Evolutionary conservation across 768 basidiomycete genomes (phyloP).

Genomic region (Mycena indigotica): DNA sequence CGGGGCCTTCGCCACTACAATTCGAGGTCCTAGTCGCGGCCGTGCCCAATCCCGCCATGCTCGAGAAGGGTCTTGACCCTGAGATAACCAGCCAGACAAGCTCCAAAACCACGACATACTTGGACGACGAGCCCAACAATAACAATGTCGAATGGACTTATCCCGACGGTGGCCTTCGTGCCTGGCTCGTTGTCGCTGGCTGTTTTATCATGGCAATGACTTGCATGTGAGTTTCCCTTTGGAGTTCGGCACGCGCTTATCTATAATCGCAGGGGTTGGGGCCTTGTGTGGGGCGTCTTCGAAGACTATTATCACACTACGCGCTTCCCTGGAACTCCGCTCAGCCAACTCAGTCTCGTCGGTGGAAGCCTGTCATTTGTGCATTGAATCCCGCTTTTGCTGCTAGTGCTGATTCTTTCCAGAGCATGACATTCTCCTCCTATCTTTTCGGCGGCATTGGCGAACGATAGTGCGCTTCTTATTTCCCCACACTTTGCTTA

Average conservation of each 20-base stretch:
- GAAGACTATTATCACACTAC: conserved; percentile 33
- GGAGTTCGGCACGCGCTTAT: neutral
- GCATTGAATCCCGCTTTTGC: neutral
- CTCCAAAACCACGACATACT: conserved; percentile 3
- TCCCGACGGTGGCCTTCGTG: conserved; percentile 32
- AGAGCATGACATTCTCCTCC: conserved; percentile 30
- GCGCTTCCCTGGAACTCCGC: conserved; percentile 21
- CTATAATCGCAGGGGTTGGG: conserved; percentile 16
- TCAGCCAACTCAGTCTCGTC: conserved; percentile 25
- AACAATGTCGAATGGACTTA: conserved; percentile 22
- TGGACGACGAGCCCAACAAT: neutral
- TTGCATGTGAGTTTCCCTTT: conserved; percentile 26
- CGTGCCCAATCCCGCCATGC: neutral
- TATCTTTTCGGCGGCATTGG: conserved; percentile 35
- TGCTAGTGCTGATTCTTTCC: neutral
- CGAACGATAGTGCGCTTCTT: conserved; percentile 32
- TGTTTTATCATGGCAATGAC: conserved; percentile 32
- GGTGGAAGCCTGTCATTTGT: conserved; percentile 30
- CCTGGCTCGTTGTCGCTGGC: conserved; percentile 35
- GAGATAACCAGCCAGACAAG: neutral
- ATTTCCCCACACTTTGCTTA: neutral
- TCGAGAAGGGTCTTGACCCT: neutral
- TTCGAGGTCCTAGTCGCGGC: neutral
- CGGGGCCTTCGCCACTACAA: conserved; percentile 5
- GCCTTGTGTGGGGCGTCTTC: conserved; percentile 34